Evolutionary conservation across 2,329 filamentous ascomycete genomes (phyloP).

Genomic region (Colletotrichum sp.): DNA sequence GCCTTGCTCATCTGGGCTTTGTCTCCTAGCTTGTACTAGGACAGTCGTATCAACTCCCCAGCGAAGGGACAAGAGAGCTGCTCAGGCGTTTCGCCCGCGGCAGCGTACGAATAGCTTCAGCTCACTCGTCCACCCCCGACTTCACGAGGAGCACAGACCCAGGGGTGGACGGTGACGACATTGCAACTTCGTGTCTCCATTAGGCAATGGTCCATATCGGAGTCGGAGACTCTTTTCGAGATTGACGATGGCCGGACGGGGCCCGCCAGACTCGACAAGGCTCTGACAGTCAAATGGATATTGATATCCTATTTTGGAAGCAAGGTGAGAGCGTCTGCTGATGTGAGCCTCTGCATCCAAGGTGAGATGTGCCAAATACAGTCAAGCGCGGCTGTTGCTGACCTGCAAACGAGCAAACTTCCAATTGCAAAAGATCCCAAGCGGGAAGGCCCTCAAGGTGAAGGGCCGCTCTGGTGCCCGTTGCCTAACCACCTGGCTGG

Average conservation of each 20-base stretch:
- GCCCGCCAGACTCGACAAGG: not conserved
- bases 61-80: not conserved
- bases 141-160: not conserved
- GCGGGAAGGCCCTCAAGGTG: not conserved
- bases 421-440: not conserved
- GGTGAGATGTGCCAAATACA: not conserved
- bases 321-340: not conserved
- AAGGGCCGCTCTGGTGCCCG: not conserved
- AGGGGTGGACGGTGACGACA: not conserved
- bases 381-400: not conserved
- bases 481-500: slow-evolving; percentile 5
- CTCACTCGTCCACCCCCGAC: not conserved
- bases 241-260: not conserved
- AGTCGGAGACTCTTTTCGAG: not conserved
- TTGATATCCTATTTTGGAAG: not conserved
- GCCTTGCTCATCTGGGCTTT: not conserved
- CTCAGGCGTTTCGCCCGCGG: not conserved
- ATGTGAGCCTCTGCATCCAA: slow-evolving; percentile 3
- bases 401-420: not conserved
- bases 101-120: not conserved
- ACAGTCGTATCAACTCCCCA: not conserved
- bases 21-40: not conserved
- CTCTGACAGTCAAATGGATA: not conserved
- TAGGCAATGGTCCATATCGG: not conserved
- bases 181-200: slow-evolving; percentile 1